These are phyloP conservation scores for Pythium diclinum DNA, from an alignment of 352 stramenopile genomes.

Conservation along the genomic window DNA sequence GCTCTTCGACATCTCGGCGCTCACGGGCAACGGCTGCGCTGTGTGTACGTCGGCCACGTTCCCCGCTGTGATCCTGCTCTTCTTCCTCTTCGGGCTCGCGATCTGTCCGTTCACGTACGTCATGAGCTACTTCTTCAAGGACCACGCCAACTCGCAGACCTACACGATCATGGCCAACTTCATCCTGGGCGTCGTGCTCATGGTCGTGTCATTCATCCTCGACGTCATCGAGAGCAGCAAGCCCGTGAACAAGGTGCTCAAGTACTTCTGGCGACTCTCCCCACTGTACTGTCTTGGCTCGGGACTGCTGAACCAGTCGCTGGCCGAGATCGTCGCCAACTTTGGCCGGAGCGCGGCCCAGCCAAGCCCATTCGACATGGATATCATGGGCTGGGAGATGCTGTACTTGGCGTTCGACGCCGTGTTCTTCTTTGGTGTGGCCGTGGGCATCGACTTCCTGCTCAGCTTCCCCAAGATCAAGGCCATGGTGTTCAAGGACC, in stretches of 20 bases:
- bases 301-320: slow-evolving; percentile 36
- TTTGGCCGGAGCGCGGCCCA: slow-evolving; percentile 2
- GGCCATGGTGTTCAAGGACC: slow-evolving; percentile 51
- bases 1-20: slow-evolving; percentile 34
- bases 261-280: slow-evolving; percentile 62
- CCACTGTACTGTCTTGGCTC: slow-evolving; percentile 59
- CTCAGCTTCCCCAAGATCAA: slow-evolving; percentile 67
- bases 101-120: slow-evolving; percentile 62
- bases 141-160: slow-evolving; percentile 44
- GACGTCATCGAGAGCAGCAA: slow-evolving; percentile 35
- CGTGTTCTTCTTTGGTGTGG: slow-evolving; percentile 35
- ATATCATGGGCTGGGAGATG: slow-evolving; percentile 54
- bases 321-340: slow-evolving; percentile 29
- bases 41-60: slow-evolving; percentile 32
- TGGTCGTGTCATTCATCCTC: slow-evolving; percentile 56
- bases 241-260: slow-evolving; percentile 37
- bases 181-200: slow-evolving; percentile 52
- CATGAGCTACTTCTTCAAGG: slow-evolving; percentile 56
- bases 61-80: slow-evolving; percentile 46
- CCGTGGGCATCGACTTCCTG: slow-evolving; percentile 56
- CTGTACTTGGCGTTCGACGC: slow-evolving; percentile 51
- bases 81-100: slow-evolving; percentile 56
- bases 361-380: slow-evolving; percentile 40
- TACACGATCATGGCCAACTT: slow-evolving; percentile 67
- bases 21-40: slow-evolving; percentile 32